Percentiles rank a stretch among this genome's conserved stretches.
Conservation (phyloP, 192 early-diverging fungal genomes). For the Backusella circina region DNA sequence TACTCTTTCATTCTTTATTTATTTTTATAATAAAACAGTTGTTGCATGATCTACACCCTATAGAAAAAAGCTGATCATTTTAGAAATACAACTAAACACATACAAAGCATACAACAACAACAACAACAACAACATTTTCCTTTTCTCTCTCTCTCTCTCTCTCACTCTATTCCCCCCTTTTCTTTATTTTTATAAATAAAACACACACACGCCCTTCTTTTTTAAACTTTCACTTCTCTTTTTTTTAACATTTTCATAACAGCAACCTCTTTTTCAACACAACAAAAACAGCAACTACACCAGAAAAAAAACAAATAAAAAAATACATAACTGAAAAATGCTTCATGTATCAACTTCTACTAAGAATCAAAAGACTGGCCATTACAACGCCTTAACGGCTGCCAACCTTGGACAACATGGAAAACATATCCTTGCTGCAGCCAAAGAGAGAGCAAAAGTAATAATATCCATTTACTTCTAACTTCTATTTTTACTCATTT, state of each 20-base stretch:
- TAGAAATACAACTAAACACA: not conserved
- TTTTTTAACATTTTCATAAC: too few species aligned
- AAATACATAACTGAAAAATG: not conserved
- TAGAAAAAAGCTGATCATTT: not conserved
- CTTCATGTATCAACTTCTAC: conserved; percentile 1
- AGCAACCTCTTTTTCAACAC: not conserved
- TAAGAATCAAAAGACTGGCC: not conserved
- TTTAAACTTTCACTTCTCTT: not conserved
- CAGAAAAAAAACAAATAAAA: not conserved
- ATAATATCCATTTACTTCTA: not conserved
- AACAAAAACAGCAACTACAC: not conserved
- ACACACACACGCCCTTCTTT: not conserved
- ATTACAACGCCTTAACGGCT: not conserved
- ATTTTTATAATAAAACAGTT: not conserved
- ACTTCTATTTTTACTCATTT: not conserved
- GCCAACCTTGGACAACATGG: conserved; percentile 29
- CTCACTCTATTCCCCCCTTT: not conserved
- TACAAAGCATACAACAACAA: not conserved
- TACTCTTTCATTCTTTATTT: not conserved
- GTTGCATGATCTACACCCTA: not conserved
- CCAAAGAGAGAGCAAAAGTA: conserved; percentile 7
- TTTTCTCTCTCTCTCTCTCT: not conserved
- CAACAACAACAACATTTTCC: not conserved
- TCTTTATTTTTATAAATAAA: not conserved
- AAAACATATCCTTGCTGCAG: conserved; percentile 7